A percentile compares a stretch with the other conserved stretches of the same genome.
These are phyloP conservation scores for Tetradesmus lagerheimii DNA, from an alignment of 139 green algal species.

Conservation along the genomic window DNA sequence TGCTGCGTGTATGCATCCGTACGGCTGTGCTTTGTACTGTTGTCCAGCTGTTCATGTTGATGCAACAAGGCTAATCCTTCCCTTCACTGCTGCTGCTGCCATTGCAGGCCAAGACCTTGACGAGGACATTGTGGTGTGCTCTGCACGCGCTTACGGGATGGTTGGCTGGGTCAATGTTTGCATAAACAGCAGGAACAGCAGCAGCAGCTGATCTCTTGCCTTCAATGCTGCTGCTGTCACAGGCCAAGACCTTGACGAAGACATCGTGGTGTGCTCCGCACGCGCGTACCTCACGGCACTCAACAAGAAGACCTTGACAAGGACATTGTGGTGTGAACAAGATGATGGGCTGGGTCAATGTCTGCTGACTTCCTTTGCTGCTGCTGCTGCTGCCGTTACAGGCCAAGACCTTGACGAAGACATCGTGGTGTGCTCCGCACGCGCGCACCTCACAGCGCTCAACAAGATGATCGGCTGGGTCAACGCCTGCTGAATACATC, in stretches of 20 bases:
- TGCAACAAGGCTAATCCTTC: too few species aligned
- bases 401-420: conserved; percentile 89
- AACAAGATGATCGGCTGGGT: background rate
- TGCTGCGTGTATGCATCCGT: background rate
- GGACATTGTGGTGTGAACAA: conserved; percentile 79
- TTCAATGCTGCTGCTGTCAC: too few species aligned
- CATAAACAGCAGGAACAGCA: background rate
- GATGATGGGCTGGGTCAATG: conserved; percentile 83
- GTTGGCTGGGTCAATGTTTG: background rate
- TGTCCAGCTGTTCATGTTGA: too few species aligned
- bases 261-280: conserved; percentile 93
- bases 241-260: conserved; percentile 86
- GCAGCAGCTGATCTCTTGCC: background rate
- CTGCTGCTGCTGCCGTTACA: background rate
- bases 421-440: conserved; percentile 90
- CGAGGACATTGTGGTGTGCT: conserved; percentile 95
- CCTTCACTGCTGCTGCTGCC: too few species aligned
- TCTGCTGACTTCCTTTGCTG: background rate
- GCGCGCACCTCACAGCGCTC: conserved; percentile 89
- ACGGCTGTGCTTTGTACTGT: too few species aligned
- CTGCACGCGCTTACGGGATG: conserved; percentile 83
- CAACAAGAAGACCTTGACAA: too few species aligned
- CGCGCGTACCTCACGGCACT: conserved; percentile 93
- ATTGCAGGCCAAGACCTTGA: conserved; percentile 78
- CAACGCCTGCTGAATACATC: background rate